These are phyloP conservation scores for Ustilago trichophora DNA, from an alignment of 1,284 basidiomycete species.

Conservation along the genomic window DNA sequence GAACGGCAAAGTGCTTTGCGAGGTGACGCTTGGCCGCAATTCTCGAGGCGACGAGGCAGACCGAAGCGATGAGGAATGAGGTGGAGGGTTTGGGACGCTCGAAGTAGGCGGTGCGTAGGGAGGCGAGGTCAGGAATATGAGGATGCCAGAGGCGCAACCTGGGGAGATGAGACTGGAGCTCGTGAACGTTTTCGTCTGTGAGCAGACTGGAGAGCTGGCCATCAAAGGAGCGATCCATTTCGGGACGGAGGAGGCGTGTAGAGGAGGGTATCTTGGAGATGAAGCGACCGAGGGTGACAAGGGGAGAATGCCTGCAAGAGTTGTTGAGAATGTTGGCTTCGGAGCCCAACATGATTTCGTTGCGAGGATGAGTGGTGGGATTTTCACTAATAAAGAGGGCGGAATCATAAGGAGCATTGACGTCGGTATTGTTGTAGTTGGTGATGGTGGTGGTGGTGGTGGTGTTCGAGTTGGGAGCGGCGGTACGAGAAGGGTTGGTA, in stretches of 20 bases:
- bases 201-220: constrained; percentile 13
- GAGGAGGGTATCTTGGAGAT: constrained; percentile 20
- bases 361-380: too few relatives aligned
- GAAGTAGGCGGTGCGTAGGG: constrained; percentile 1
- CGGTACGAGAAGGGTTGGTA: neutral
- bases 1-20: constrained; percentile 13
- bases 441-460: neutral
- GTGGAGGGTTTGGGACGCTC: constrained; percentile 10
- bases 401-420: too few relatives aligned
- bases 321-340: constrained; percentile 3
- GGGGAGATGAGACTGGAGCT: constrained; percentile 8
- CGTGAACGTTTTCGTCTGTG: constrained; percentile 20
- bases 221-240: constrained; percentile 14
- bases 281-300: constrained; percentile 25
- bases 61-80: constrained; percentile 15
- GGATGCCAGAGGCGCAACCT: constrained; percentile 33
- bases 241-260: constrained; percentile 13
- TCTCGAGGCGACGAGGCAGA: constrained; percentile 26
- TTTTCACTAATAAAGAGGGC: constrained; percentile 28
- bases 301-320: constrained; percentile 7
- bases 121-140: constrained; percentile 11
- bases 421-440: too few relatives aligned
- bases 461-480: neutral
- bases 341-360: too few relatives aligned
- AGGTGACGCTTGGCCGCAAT: constrained; percentile 16